These are phyloP conservation scores for Trichothecium roseum DNA, from an alignment of 2,329 filamentous ascomycete genomes.

Conservation along the genomic window DNA sequence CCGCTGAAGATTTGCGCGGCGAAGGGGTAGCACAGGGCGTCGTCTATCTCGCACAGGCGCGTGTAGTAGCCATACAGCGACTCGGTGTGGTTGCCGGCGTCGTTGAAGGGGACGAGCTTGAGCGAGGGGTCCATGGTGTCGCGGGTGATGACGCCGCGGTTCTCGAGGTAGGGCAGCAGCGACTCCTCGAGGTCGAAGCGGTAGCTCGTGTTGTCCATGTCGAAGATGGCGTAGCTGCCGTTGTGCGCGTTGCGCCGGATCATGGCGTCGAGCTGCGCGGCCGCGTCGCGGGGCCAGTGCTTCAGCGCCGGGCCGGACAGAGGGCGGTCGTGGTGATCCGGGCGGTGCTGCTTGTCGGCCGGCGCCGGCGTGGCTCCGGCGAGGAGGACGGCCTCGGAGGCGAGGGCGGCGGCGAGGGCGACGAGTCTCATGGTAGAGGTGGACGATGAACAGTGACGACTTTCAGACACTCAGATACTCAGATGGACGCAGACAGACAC, in stretches of 20 bases:
- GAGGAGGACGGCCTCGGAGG: too few species aligned
- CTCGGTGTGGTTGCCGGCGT: slow-evolving; percentile 25
- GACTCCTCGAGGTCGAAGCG: slow-evolving; percentile 31
- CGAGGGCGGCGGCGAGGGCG: too few species aligned
- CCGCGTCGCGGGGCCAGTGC: slow-evolving; percentile 26
- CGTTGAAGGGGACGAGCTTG: slow-evolving; percentile 30
- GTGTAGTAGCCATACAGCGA: slow-evolving; percentile 33
- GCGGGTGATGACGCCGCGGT: slow-evolving; percentile 27
- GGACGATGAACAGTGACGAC: too few species aligned
- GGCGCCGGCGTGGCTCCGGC: too few species aligned
- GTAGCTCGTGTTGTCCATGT: slow-evolving; percentile 36
- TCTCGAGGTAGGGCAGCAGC: slow-evolving; percentile 30
- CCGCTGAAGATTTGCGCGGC: slow-evolving; percentile 29
- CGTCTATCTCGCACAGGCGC: slow-evolving; percentile 30
- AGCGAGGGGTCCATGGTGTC: slow-evolving; percentile 28
- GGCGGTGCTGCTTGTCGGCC: background rate
- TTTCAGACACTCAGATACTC: too few species aligned
- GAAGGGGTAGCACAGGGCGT: slow-evolving; percentile 31
- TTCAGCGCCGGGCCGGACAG: slow-evolving; percentile 5
- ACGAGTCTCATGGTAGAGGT: too few species aligned
- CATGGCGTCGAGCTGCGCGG: slow-evolving; percentile 23
- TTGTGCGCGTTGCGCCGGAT: slow-evolving; percentile 25
- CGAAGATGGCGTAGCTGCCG: slow-evolving; percentile 27
- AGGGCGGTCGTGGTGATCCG: too few species aligned
- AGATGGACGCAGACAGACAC: too few species aligned